Evolutionary conservation across 257 asterid species (phyloP).

Genomic region (Jacaranda mimosifolia): DNA sequence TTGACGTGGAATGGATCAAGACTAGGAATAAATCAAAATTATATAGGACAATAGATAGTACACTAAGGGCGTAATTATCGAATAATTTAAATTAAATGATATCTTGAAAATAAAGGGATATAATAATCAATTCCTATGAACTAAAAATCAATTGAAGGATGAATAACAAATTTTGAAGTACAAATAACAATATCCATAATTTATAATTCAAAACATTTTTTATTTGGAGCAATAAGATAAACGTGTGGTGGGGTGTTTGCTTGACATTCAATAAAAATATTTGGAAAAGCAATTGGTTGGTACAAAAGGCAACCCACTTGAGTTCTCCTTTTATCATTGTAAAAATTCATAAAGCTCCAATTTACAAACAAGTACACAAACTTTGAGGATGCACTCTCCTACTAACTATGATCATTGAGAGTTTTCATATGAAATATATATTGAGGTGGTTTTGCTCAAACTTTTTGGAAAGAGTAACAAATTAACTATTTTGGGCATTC

Average conservation of each 20-base stretch:
- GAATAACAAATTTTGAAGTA: too few relatives aligned
- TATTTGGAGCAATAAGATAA: conserved; percentile 3
- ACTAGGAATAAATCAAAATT: too few relatives aligned
- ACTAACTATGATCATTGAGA: neutral
- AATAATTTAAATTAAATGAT: too few relatives aligned
- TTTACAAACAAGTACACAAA: neutral
- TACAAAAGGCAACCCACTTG: neutral
- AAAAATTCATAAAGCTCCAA: neutral
- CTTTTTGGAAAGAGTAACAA: neutral
- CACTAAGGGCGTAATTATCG: too few relatives aligned
- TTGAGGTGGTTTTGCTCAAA: neutral
- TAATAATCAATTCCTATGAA: too few relatives aligned
- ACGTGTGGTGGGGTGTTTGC: neutral
- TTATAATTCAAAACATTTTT: neutral
- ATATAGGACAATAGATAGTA: too few relatives aligned
- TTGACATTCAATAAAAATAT: neutral
- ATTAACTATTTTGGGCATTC: neutral
- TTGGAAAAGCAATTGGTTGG: conserved; percentile 10
- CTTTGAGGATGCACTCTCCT: neutral
- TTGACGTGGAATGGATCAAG: too few relatives aligned
- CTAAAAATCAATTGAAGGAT: too few relatives aligned
- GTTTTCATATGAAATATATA: neutral
- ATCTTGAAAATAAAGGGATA: too few relatives aligned
- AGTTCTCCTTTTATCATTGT: conserved; percentile 1
- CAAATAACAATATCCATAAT: neutral